Percentiles rank a stretch among this genome's conserved stretches.
phyloP scores from a whole-genome alignment of 352 stramenopile species.

The Globisporangium emineosum region DNA sequence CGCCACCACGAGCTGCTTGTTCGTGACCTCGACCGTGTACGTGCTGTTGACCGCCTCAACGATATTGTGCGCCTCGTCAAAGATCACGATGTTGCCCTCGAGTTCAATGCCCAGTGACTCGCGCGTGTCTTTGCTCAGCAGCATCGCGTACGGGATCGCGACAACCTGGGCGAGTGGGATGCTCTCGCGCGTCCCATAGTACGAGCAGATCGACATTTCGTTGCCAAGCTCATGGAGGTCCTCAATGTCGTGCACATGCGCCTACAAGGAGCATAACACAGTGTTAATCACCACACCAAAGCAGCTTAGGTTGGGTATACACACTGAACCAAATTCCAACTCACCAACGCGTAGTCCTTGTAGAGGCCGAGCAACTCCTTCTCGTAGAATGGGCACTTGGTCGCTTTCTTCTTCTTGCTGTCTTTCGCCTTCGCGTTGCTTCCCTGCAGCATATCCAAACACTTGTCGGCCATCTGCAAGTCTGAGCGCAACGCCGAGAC shows the following conservation, averaged over 20 bases:
- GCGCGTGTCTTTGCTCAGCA: conserved; percentile 89
- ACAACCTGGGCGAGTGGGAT: conserved; percentile 88
- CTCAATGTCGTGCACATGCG: conserved; percentile 94
- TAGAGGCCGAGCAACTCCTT: conserved; percentile 67
- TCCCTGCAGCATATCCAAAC: conserved; percentile 84
- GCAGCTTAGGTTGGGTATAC: not conserved
- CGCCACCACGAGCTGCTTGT: conserved; percentile 70
- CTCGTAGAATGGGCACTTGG: conserved; percentile 84
- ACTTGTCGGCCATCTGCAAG: conserved; percentile 81
- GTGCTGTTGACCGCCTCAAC: conserved; percentile 94
- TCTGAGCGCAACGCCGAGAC: conserved; percentile 66
- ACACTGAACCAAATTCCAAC: conserved; percentile 7
- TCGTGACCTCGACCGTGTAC: conserved; percentile 79
- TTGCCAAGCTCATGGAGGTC: conserved; percentile 91
- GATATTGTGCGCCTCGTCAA: conserved; percentile 99
- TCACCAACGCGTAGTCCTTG: conserved; percentile 76
- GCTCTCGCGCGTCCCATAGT: conserved; percentile 94
- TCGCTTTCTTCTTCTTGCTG: conserved; percentile 45
- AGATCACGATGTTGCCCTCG: conserved; percentile 91
- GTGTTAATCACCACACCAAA: not conserved
- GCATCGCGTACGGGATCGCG: conserved; percentile 91
- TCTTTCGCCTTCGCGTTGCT: conserved; percentile 39
- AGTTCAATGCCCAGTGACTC: conserved; percentile 88
- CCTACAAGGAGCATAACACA: conserved; percentile 29
- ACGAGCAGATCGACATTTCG: conserved; percentile 93